Evolutionary conservation across 768 basidiomycete genomes (phyloP).

Genomic region (Tricholoma flavovirens): DNA sequence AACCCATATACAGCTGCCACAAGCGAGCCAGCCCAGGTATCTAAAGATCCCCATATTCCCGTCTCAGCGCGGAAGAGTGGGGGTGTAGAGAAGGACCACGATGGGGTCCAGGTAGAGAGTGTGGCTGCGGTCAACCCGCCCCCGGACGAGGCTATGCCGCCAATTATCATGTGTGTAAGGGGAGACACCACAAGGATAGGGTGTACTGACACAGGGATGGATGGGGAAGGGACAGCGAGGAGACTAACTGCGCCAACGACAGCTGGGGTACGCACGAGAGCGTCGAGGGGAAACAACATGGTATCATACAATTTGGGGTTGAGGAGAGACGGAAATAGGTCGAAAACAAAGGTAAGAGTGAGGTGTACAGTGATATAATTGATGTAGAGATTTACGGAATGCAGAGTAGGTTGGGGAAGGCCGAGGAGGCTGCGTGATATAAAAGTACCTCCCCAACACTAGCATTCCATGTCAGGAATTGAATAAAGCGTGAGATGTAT

Average conservation of each 20-base stretch:
- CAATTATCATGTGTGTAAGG: constrained; percentile 42
- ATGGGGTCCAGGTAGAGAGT: constrained; percentile 34
- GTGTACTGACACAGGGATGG: constrained; percentile 20
- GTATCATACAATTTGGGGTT: constrained; percentile 30
- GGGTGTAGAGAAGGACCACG: constrained; percentile 43
- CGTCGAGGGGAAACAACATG: constrained; percentile 45
- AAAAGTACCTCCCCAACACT: constrained; percentile 43
- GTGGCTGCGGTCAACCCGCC: constrained; percentile 42
- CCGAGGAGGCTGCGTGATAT: constrained; percentile 37
- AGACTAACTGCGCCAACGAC: constrained; percentile 32
- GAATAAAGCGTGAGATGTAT: neutral
- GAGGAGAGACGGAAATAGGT: constrained; percentile 24
- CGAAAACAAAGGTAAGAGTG: constrained; percentile 36
- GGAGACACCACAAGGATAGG: constrained; percentile 32
- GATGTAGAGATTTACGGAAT: constrained; percentile 38
- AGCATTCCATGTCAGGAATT: neutral
- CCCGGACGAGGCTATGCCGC: constrained; percentile 41
- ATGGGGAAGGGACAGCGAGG: constrained; percentile 28
- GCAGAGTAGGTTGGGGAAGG: constrained; percentile 41
- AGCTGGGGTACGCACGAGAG: constrained; percentile 38
- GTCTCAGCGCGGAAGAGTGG: constrained; percentile 37
- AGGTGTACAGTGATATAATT: constrained; percentile 46
- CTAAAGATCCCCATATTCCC: constrained; percentile 35
- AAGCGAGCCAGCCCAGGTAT: constrained; percentile 48
- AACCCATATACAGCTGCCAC: constrained; percentile 23